These are phyloP conservation scores for Pseudohyphozyma bogoriensis DNA, from an alignment of 768 basidiomycete genomes.

Conservation along the genomic window DNA sequence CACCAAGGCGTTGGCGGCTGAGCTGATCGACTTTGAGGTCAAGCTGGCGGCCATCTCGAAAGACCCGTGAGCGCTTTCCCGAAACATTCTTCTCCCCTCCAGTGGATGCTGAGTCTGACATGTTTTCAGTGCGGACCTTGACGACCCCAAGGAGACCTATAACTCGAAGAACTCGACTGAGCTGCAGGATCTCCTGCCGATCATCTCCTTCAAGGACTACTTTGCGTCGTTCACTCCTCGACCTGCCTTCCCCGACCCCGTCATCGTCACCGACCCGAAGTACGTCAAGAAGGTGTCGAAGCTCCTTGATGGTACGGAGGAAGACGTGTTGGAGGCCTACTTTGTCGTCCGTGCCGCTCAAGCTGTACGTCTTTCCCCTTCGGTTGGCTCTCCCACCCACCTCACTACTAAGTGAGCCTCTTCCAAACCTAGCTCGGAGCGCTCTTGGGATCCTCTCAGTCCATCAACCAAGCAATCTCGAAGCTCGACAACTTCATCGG, in stretches of 20 bases:
- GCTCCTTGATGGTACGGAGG: constrained; percentile 57
- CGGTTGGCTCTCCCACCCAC: not conserved
- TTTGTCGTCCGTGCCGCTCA: constrained; percentile 68
- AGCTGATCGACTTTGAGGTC: constrained; percentile 68
- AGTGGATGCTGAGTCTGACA: not conserved
- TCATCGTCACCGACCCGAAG: constrained; percentile 72
- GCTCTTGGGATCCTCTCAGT: constrained; percentile 60
- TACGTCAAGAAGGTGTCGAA: constrained; percentile 59
- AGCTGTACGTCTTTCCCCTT: constrained; percentile 47
- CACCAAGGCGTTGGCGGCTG: constrained; percentile 50
- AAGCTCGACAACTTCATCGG: constrained; percentile 59
- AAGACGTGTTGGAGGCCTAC: constrained; percentile 74
- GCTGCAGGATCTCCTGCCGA: constrained; percentile 52
- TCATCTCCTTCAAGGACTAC: constrained; percentile 75
- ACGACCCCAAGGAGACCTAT: constrained; percentile 78
- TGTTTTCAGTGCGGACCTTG: constrained; percentile 48
- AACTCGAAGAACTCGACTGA: constrained; percentile 67
- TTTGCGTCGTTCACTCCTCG: constrained; percentile 75
- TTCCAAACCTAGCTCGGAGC: constrained; percentile 1
- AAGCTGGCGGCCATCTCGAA: constrained; percentile 66
- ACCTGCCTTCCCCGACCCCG: constrained; percentile 54
- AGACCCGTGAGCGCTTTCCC: constrained; percentile 55
- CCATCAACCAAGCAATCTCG: constrained; percentile 66
- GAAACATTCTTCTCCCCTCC: not conserved
- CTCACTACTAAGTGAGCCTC: not conserved